Evolutionary conservation across 257 asterid species (phyloP).

Genomic region (Apocynum venetum): DNA sequence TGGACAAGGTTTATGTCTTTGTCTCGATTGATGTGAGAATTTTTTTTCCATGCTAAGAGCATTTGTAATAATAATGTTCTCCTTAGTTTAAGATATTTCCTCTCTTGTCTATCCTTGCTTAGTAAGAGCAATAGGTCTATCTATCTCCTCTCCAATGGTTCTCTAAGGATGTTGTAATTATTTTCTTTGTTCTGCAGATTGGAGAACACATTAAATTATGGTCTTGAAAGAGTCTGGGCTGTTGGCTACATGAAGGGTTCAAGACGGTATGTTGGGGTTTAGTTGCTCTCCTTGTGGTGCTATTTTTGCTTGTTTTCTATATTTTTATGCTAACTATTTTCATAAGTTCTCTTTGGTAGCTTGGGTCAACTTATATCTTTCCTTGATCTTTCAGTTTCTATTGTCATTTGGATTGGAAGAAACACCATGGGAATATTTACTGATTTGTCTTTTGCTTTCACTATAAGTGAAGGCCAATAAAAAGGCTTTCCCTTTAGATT

Average conservation of each 20-base stretch:
- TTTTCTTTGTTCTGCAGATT: constrained; percentile 48
- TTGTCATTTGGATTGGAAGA: background rate
- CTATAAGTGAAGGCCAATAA: background rate
- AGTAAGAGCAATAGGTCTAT: too few relatives aligned
- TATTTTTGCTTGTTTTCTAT: constrained; percentile 9
- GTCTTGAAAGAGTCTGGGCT: constrained; percentile 99
- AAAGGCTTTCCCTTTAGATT: background rate
- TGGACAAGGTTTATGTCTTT: background rate
- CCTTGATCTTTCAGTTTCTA: background rate
- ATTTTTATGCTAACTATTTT: background rate
- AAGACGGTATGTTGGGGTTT: constrained; percentile 56
- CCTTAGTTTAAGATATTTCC: background rate
- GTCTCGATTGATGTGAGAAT: background rate
- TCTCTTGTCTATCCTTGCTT: background rate
- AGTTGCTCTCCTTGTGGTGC: constrained; percentile 13
- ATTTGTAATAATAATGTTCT: background rate
- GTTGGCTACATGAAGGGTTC: constrained; percentile 89
- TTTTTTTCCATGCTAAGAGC: background rate
- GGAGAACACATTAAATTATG: constrained; percentile 93
- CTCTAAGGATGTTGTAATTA: background rate
- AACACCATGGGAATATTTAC: background rate
- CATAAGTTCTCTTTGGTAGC: background rate
- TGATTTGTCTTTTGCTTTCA: background rate
- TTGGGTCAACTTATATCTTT: background rate
- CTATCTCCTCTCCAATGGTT: background rate